A percentile compares a stretch with the other conserved stretches of the same genome.
These are phyloP conservation scores for Phlyctochytrium planicorne DNA, from an alignment of 192 early-diverging fungal species.

Conservation along the genomic window DNA sequence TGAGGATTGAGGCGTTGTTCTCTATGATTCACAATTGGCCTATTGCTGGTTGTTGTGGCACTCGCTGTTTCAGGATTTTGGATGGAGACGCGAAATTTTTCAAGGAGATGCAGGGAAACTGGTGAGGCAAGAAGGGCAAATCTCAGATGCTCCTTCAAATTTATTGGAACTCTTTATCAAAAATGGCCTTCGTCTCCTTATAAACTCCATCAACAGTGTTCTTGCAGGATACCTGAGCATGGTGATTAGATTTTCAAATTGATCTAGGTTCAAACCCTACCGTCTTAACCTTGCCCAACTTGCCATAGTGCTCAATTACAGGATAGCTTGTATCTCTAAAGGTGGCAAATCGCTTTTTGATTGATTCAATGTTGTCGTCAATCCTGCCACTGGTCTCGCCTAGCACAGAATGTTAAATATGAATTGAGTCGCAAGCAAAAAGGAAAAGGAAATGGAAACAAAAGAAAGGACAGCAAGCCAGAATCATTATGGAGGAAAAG, in stretches of 20 bases:
- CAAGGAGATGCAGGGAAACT: too few species aligned
- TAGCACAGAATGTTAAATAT: too few species aligned
- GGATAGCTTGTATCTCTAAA: conserved; percentile 88
- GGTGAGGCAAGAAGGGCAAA: too few species aligned
- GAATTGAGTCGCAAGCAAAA: not conserved
- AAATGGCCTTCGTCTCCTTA: conserved; percentile 54
- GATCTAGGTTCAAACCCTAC: conserved; percentile 36
- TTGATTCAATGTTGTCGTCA: conserved; percentile 95
- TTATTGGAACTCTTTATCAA: conserved; percentile 34
- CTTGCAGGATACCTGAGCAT: conserved; percentile 43
- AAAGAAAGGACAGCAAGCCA: not conserved
- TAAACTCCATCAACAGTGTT: conserved; percentile 70
- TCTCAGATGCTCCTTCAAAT: too few species aligned
- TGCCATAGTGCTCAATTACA: conserved; percentile 81
- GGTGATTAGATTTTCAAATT: conserved; percentile 8
- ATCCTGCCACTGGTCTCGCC: conserved; percentile 87
- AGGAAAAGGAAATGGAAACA: not conserved
- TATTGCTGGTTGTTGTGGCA: too few species aligned
- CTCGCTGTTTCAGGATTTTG: too few species aligned
- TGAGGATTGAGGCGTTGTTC: too few species aligned
- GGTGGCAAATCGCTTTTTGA: conserved; percentile 89
- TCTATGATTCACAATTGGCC: too few species aligned
- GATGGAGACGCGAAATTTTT: too few species aligned
- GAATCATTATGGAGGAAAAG: not conserved
- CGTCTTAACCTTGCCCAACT: conserved; percentile 75